These are phyloP conservation scores for Endotrypanum monterogeii DNA, from an alignment of 208 protist genomes.

Conservation along the genomic window DNA sequence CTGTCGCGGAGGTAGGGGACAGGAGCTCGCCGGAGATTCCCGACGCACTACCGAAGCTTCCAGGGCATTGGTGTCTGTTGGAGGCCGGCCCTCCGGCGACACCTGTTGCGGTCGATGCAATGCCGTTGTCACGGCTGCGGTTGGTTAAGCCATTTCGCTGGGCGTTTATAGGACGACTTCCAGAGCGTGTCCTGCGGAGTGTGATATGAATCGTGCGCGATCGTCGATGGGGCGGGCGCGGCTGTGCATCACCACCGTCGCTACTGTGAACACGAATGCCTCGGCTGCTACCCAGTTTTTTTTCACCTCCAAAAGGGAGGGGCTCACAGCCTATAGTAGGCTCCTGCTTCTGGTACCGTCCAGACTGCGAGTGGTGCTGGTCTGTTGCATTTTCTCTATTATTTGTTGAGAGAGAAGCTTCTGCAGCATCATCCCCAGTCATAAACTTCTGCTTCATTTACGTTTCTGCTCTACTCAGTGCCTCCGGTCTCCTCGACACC, in stretches of 20 bases:
- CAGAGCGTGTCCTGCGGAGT: slow-evolving; percentile 38
- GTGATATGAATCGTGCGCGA: slow-evolving; percentile 41
- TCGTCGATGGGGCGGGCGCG: slow-evolving; percentile 4
- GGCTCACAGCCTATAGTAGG: background rate
- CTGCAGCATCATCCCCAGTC: background rate
- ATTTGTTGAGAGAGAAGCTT: background rate
- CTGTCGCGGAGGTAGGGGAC: slow-evolving; percentile 1
- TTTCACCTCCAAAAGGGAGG: background rate
- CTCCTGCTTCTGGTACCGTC: background rate
- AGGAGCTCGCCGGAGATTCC: background rate
- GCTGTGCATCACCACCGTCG: background rate
- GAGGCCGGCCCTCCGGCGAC: background rate
- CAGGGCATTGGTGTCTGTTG: background rate
- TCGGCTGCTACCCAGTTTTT: background rate
- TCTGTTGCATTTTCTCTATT: background rate
- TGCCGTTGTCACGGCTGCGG: slow-evolving; percentile 3
- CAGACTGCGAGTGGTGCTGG: background rate
- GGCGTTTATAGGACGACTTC: slow-evolving; percentile 31
- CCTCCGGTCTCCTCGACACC: background rate
- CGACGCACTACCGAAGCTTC: background rate
- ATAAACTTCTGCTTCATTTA: background rate
- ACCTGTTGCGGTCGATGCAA: background rate
- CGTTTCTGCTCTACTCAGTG: background rate
- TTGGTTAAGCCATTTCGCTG: slow-evolving; percentile 15
- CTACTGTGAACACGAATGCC: background rate